Evolutionary conservation across 768 basidiomycete species (phyloP).

Genomic region (Pisolithus marmoratus): DNA sequence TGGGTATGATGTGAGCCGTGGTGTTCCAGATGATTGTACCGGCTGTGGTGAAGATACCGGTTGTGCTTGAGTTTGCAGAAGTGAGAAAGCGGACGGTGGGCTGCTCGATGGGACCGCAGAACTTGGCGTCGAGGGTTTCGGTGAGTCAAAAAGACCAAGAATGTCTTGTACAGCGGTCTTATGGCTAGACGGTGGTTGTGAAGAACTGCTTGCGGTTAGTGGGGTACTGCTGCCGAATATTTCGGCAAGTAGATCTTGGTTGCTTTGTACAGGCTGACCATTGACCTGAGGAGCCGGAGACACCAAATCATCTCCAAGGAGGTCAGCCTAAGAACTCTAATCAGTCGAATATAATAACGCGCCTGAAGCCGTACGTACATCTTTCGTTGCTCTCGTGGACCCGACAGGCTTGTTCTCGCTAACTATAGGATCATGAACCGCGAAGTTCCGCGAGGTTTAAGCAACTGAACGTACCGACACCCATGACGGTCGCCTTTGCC

Average conservation of each 20-base stretch:
- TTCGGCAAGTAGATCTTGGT: slow-evolving; percentile 86
- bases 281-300: slow-evolving; percentile 38
- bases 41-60: slow-evolving; percentile 22
- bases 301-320: slow-evolving; percentile 73
- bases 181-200: slow-evolving; percentile 35
- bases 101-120: slow-evolving; percentile 9
- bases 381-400: slow-evolving; percentile 72
- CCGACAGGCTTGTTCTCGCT: slow-evolving; percentile 97
- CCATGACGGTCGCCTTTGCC: slow-evolving; percentile 94
- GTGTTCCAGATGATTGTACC: slow-evolving; percentile 33
- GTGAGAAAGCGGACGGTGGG: slow-evolving; percentile 29
- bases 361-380: slow-evolving; percentile 37
- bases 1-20: slow-evolving; percentile 65
- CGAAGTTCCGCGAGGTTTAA: background rate
- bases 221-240: slow-evolving; percentile 68
- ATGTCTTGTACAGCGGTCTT: slow-evolving; percentile 81
- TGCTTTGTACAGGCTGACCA: slow-evolving; percentile 47
- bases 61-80: slow-evolving; percentile 35
- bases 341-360: background rate
- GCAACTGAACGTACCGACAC: slow-evolving; percentile 55
- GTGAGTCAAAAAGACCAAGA: slow-evolving; percentile 74
- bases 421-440: slow-evolving; percentile 41
- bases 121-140: slow-evolving; percentile 26
- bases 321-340: slow-evolving; percentile 45
- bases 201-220: slow-evolving; percentile 20